These are phyloP conservation scores for Phanerochaete sordida DNA, from an alignment of 768 basidiomycete genomes.

Conservation along the genomic window DNA sequence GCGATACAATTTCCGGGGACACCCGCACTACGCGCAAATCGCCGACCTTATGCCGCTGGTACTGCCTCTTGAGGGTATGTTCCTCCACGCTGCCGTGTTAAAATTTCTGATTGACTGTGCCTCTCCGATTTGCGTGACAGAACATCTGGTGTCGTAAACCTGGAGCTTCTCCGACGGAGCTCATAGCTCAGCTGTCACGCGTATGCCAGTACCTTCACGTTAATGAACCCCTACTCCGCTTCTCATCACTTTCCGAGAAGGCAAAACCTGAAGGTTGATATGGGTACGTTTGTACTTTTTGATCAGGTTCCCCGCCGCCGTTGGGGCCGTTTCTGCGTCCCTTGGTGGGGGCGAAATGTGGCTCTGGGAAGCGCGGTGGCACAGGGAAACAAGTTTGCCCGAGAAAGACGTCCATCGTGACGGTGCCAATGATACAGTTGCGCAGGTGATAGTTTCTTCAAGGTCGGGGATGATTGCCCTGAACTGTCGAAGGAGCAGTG, in stretches of 20 bases:
- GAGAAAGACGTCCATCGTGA: background rate
- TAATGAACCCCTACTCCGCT: background rate
- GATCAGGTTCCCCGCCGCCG: background rate
- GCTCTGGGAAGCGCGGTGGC: background rate
- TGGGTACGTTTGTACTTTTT: background rate
- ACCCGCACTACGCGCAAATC: slow-evolving; percentile 73
- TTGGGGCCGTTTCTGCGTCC: background rate
- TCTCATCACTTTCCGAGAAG: background rate
- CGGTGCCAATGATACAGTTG: background rate
- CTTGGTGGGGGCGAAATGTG: background rate
- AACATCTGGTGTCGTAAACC: slow-evolving; percentile 3
- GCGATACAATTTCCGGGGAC: slow-evolving; percentile 73
- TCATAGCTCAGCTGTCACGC: background rate
- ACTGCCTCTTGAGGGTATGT: slow-evolving; percentile 71
- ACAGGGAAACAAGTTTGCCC: background rate
- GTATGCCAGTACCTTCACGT: background rate
- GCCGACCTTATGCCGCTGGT: slow-evolving; percentile 67
- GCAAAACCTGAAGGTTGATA: background rate
- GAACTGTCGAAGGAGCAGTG: slow-evolving; percentile 4
- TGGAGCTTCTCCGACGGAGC: background rate
- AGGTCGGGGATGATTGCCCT: slow-evolving; percentile 11
- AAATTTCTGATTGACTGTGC: background rate
- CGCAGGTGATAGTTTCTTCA: background rate
- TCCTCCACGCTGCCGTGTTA: background rate
- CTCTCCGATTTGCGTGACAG: background rate